Evolutionary conservation across 192 early-diverging fungal species (phyloP).

Genomic region (Haplosporangium gracile): DNA sequence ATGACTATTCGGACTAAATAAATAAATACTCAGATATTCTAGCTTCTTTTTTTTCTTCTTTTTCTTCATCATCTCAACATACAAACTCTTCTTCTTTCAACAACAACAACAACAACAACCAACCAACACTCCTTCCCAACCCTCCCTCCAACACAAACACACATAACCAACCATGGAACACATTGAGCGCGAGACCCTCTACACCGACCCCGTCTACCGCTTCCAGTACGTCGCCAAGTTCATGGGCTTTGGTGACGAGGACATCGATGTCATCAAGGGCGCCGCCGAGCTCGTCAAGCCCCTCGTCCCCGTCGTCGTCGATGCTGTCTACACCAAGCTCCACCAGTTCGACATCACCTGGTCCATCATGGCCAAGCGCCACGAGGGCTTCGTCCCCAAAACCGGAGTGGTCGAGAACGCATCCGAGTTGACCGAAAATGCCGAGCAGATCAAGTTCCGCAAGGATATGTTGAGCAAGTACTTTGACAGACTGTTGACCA

Average conservation of each 20-base stretch:
- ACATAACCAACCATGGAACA: slow-evolving; percentile 56
- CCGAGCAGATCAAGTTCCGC: slow-evolving; percentile 85
- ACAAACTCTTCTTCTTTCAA: neutral
- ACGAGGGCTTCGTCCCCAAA: slow-evolving; percentile 72
- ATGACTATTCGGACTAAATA: neutral
- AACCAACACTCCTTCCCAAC: neutral
- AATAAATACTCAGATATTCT: neutral
- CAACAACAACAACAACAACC: neutral
- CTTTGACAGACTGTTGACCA: slow-evolving; percentile 71
- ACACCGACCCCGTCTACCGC: slow-evolving; percentile 83
- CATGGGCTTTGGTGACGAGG: slow-evolving; percentile 76
- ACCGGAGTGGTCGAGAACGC: slow-evolving; percentile 51
- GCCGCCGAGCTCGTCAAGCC: slow-evolving; percentile 73
- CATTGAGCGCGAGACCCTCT: slow-evolving; percentile 76
- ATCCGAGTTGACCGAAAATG: slow-evolving; percentile 64
- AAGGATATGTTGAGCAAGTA: slow-evolving; percentile 82
- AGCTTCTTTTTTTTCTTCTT: neutral
- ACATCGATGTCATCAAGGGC: slow-evolving; percentile 77
- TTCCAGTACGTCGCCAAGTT: slow-evolving; percentile 82
- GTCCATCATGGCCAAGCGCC: slow-evolving; percentile 72
- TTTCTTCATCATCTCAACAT: neutral
- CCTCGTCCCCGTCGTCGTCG: slow-evolving; percentile 79
- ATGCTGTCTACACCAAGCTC: slow-evolving; percentile 82
- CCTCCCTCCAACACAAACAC: neutral
- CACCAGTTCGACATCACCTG: slow-evolving; percentile 84